Percentiles rank a stretch among this genome's conserved stretches.
phyloP scores from a whole-genome alignment of 768 basidiomycete species.

The Calocybe indica region DNA sequence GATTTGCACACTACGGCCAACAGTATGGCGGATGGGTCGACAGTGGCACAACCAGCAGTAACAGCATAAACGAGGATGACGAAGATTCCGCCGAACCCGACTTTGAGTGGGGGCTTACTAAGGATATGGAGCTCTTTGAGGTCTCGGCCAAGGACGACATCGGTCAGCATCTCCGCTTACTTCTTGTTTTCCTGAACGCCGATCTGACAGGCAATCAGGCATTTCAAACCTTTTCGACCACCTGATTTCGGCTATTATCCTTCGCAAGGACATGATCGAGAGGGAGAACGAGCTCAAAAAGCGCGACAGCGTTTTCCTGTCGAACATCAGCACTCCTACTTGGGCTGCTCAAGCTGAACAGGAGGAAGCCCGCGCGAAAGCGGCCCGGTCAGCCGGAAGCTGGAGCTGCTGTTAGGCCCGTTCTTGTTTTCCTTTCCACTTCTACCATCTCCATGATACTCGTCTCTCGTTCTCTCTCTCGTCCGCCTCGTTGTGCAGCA shows the following conservation, averaged over 20 bases:
- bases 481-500: not conserved
- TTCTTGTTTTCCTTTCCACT: slow-evolving; percentile 3
- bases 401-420: slow-evolving; percentile 66
- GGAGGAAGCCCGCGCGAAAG: slow-evolving; percentile 62
- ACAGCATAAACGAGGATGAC: slow-evolving; percentile 63
- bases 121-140: slow-evolving; percentile 85
- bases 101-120: slow-evolving; percentile 70
- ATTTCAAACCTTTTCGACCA: slow-evolving; percentile 76
- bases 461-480: not conserved
- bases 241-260: slow-evolving; percentile 76
- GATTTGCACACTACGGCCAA: slow-evolving; percentile 53
- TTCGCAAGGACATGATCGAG: slow-evolving; percentile 74
- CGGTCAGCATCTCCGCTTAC: slow-evolving; percentile 42
- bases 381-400: slow-evolving; percentile 40
- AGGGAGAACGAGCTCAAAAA: slow-evolving; percentile 73
- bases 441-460: slow-evolving; percentile 12
- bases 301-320: slow-evolving; percentile 79
- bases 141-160: slow-evolving; percentile 87
- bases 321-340: slow-evolving; percentile 53
- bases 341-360: slow-evolving; percentile 81
- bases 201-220: slow-evolving; percentile 37
- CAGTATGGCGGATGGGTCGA: slow-evolving; percentile 51
- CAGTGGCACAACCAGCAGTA: slow-evolving; percentile 54
- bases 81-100: slow-evolving; percentile 44
- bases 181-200: slow-evolving; percentile 9